Conservation (phyloP, 1,284 basidiomycete species). For the Crepidotus sp. region DNA sequence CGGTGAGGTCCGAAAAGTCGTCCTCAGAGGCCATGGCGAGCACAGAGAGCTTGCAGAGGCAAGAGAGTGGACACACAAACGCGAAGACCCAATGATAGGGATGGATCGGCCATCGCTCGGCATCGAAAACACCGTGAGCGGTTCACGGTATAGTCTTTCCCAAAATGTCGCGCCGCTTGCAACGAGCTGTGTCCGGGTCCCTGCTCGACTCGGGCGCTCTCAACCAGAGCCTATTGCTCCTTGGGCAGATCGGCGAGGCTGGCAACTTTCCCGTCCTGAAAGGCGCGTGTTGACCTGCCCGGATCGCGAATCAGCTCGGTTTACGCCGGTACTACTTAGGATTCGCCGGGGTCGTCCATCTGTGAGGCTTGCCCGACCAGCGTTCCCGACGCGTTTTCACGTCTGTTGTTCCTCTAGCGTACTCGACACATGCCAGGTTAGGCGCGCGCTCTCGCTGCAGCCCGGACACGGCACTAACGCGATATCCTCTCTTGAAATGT, state of each 20-base stretch:
- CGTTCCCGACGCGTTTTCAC: neutral
- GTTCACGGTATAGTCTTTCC: neutral
- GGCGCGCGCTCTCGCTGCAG: neutral
- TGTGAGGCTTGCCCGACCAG: conserved; percentile 4
- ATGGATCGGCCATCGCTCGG: too few species aligned
- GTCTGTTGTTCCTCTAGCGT: neutral
- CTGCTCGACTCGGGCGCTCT: conserved; percentile 11
- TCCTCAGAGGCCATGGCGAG: conserved; percentile 21
- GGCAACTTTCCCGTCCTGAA: conserved; percentile 10
- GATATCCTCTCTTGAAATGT: neutral
- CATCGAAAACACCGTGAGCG: too few species aligned
- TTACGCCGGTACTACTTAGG: conserved; percentile 2
- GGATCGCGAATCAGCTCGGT: neutral
- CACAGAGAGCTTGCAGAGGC: too few species aligned
- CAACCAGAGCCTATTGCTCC: conserved; percentile 9
- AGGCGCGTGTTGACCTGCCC: conserved; percentile 6
- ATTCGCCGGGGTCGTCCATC: conserved; percentile 12
- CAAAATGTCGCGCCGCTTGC: conserved; percentile 12
- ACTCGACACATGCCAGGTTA: conserved; percentile 17
- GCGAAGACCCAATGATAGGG: too few species aligned
- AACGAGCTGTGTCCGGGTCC: conserved; percentile 3
- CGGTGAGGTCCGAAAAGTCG: conserved; percentile 37
- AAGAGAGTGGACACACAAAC: too few species aligned
- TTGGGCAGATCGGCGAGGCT: conserved; percentile 13
- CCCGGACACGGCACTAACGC: neutral